Percentiles rank a stretch among this genome's conserved stretches.
Evolutionary conservation across 2,329 filamentous ascomycete genomes (phyloP).

Genomic region (Coniella lustricola): DNA sequence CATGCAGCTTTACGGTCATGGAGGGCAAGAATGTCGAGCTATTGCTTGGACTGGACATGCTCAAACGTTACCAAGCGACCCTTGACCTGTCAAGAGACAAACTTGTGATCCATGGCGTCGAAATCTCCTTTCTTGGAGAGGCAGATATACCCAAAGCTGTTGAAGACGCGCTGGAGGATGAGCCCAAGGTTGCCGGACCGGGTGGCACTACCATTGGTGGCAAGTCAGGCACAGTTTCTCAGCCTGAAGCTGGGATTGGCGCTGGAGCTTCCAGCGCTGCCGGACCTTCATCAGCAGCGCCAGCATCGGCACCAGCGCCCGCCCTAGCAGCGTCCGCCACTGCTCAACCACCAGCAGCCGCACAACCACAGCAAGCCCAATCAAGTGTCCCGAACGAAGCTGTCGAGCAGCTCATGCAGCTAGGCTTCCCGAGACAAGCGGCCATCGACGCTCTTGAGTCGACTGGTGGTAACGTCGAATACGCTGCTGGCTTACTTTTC

Average conservation of each 20-base stretch:
- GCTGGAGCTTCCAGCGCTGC: constrained; percentile 30
- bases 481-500: constrained; percentile 76
- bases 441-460: constrained; percentile 77
- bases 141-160: constrained; percentile 85
- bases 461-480: constrained; percentile 78
- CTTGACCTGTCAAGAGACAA: constrained; percentile 83
- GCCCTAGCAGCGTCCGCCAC: constrained; percentile 20
- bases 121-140: constrained; percentile 85
- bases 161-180: constrained; percentile 65
- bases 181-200: constrained; percentile 78
- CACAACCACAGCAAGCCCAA: constrained; percentile 15
- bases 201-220: constrained; percentile 85
- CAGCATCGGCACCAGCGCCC: constrained; percentile 22
- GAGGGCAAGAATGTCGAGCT: constrained; percentile 96
- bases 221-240: constrained; percentile 67
- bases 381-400: constrained; percentile 51
- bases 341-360: constrained; percentile 12
- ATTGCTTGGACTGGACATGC: constrained; percentile 89
- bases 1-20: constrained; percentile 98
- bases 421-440: constrained; percentile 71
- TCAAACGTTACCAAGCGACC: constrained; percentile 88
- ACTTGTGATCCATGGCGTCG: constrained; percentile 79
- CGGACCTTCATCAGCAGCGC: constrained; percentile 22
- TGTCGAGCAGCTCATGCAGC: constrained; percentile 66
- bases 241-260: constrained; percentile 24